Conservation (phyloP, 2,329 filamentous ascomycete genomes). For the Rhytidhysteron rufulum region DNA sequence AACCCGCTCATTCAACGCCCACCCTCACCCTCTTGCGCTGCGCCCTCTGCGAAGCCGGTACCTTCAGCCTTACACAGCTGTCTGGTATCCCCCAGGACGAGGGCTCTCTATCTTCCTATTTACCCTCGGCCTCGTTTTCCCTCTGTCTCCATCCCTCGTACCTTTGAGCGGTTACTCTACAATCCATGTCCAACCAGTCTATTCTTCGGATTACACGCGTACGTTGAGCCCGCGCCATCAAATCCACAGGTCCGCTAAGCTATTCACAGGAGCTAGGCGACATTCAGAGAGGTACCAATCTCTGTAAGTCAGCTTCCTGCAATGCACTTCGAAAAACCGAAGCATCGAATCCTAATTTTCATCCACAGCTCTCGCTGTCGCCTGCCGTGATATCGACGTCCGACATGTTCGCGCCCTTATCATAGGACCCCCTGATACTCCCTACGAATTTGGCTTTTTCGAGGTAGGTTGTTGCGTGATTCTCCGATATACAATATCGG, state of each 20-base stretch:
- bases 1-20: background rate
- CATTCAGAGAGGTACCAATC: conserved; percentile 76
- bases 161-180: background rate
- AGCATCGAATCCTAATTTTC: conserved; percentile 3
- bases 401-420: conserved; percentile 84
- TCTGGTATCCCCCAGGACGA: too few relatives aligned
- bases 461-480: conserved; percentile 58
- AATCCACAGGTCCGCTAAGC: conserved; percentile 11
- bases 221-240: conserved; percentile 24
- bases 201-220: conserved; percentile 85
- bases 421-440: conserved; percentile 87
- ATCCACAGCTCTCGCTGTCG: conserved; percentile 71
- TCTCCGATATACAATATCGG: conserved; percentile 13
- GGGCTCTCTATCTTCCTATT: background rate
- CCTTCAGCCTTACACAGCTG: conserved; percentile 1
- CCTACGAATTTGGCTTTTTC: conserved; percentile 97
- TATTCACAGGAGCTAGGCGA: conserved; percentile 70
- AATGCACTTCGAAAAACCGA: background rate
- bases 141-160: background rate
- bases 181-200: conserved; percentile 72
- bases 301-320: conserved; percentile 58
- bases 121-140: background rate
- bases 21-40: background rate
- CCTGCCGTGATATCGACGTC: conserved; percentile 83
- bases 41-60: background rate